Base-by-base conservation (phyloP, 2,329 filamentous ascomycete species). In the Nothophoma quercina region DNA sequence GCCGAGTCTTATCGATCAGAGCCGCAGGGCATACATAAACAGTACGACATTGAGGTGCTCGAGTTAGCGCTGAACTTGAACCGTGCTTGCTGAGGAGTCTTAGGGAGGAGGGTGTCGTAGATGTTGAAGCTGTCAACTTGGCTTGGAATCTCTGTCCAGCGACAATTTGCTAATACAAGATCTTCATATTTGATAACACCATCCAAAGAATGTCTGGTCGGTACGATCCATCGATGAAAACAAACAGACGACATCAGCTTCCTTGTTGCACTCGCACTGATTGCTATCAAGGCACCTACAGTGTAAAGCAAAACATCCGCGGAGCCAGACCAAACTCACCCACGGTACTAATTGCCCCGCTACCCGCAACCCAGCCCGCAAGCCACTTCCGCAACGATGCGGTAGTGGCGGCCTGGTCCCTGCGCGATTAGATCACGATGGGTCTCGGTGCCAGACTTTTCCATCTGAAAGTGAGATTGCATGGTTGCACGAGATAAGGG, bases 281-380 rank as follows among this genome's bases (percentile, higher is more conserved):
- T n/a, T n/a, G n/a, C n/a, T n/a, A n/a, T n/a, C n/a, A n/a, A n/a
- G n/a, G n/a, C n/a, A n/a, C n/a, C n/a, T n/a, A n/a, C n/a, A n/a
- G n/a, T n/a, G n/a, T n/a, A n/a, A n/a, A n/a, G n/a, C n/a, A n/a
- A n/a, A n/a, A n/a, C n/a, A n/a, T 34, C 45, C 36, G 35, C 44
- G 45, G 45, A 41, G 45, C 50, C 28, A 53, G 50, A 34, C 33
- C 43, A 22, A 15, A 34, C 15, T 23, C 28, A 39, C 33, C 48
- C 40, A 40, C 16, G 28, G 26, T 51, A 41, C 30, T 23, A 5
- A 4, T 12, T 33, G 38, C 50, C 43, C 50, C 38, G 33, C 30
- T 33, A 28, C 38, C 50, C 39, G 38, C 43, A 53, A 43, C 38
- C 50, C 44, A 48, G 38, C 38, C 50, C 39, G 38, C 43, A 53